Conservation (phyloP, 1,139 yeast genomes). For the Protomyces lactucae-debilis region DNA sequence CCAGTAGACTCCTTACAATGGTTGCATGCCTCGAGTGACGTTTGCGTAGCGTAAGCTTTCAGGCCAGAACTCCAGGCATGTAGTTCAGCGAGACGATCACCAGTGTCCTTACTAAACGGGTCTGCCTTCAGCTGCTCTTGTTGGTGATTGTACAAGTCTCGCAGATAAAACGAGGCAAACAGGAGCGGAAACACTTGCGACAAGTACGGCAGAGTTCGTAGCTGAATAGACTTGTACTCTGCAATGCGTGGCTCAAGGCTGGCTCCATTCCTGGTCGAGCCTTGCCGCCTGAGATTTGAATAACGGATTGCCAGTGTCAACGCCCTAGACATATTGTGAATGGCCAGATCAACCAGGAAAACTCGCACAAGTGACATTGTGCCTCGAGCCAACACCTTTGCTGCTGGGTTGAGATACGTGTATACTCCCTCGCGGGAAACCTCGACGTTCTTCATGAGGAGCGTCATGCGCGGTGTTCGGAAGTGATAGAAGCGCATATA, state of each 20-base stretch:
- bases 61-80: constrained; percentile 25
- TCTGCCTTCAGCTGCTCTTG: constrained; percentile 41
- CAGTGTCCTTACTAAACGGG: constrained; percentile 21
- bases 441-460: constrained; percentile 75
- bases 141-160: constrained; percentile 49
- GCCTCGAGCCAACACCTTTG: constrained; percentile 81
- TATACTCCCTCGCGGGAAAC: constrained; percentile 69
- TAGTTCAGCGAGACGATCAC: constrained; percentile 21
- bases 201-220: constrained; percentile 19
- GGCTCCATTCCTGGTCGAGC: constrained; percentile 36
- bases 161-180: constrained; percentile 62
- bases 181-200: constrained; percentile 64
- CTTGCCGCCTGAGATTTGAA: constrained; percentile 86
- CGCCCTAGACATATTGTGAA: constrained; percentile 71
- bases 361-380: constrained; percentile 87
- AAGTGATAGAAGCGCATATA: constrained; percentile 86
- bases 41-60: constrained; percentile 25
- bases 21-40: constrained; percentile 20
- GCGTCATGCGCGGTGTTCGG: constrained; percentile 72
- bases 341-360: constrained; percentile 80
- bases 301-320: constrained; percentile 80
- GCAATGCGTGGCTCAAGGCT: constrained; percentile 18
- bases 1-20: constrained; percentile 19
- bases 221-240: constrained; percentile 24
- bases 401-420: constrained; percentile 67